Evolutionary conservation across 805 yeast genomes (phyloP), one percentile per base, ranked within the genome.

Genomic region (Starmerella etchellsii): DNA sequence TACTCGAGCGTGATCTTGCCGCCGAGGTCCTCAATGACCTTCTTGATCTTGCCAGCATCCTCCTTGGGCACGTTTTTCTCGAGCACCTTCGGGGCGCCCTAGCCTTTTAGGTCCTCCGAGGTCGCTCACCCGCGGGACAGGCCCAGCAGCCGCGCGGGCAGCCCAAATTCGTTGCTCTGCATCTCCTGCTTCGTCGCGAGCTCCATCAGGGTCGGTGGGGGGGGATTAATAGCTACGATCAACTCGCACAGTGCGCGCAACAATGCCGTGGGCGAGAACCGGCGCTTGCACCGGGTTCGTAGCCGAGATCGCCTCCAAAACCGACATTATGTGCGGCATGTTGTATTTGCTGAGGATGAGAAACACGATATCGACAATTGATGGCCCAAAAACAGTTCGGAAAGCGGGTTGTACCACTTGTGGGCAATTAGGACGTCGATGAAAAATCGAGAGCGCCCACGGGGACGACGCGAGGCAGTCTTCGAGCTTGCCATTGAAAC

Each of bases 51-150:
- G 57, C 88, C 96, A 52, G 97, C 97, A 56, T 91, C 99, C 60
- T 83, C 99, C 72, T 91, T 91, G 48, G 94, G 79, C 47, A 91
- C 85, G 55, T 85, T 84, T 55, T 91, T 98, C 69, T 91, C 91
- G 63, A 91, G 70, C 34, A 81, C 70, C 72, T 91, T 91, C 54
- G 99, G 99, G 47, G 99, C 97, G 56, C 84, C 67, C 70, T 91
- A 34, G 5, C 42, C 35, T 15, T 49, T 46, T 14, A 60, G 42
- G 31, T 60, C 63, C 1, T 34, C n/a, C 8, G 53, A n/a, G 2
- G 50, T 36, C 4, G 51, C 47, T 14, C 37, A 6, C 9, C 34
- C 15, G 5, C 15, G 11, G 6, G 41, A 42, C 1, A 36, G 25
- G 21, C 48, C 34, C 68, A 68, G 66, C 5, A 65, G 20, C 0